Evolutionary conservation across 2,329 filamentous ascomycete genomes (phyloP), one percentile per base, ranked within the genome.

Genomic region (Trichoderma aggressivum): DNA sequence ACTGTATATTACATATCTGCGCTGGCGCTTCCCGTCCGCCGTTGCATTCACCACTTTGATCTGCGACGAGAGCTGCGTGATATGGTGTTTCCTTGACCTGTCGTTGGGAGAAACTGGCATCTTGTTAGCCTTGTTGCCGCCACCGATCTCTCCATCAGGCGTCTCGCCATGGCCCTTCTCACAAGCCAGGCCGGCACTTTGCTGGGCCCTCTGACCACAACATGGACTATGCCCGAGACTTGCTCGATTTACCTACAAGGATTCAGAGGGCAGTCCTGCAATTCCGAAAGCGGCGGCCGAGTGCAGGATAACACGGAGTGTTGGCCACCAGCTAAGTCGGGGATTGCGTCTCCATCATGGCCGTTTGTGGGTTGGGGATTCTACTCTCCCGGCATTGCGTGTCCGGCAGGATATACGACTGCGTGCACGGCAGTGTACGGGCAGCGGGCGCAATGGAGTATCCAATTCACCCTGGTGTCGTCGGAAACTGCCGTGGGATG

Each of bases 331-430:
- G 75, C 70, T 3, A 70, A 70, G 0, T 53, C 68, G 14, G 72
- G 71, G 5, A 72, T 72, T 5, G 62, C 62, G 2, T 63, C 72
- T 1, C 75, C 76, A 1, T 34, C 43, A 0, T 70, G 70, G 3
- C 73, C 77, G 5, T 68, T 81, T 16, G 62, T 70, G 10, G 79
- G 79, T 28, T 78, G 79, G 78, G 80, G 80, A 7, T 80, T 80
- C 69, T 81, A 81, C 69, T 81, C 79, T 4, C 80, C 80, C 0
- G 80, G 79, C 0, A 39, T 80, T 11, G 70, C 72, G 2, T 81
- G 80, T 66, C 80, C 80, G 0, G 61, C 64, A 4, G 80, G 79
- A 10, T 79, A 81, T 71, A 74, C 70, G 16, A 74, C 79, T 6
- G 76, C 79, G 2, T 82, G 80, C 64, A 74, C 74, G n/a, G 77